phyloP scores from a whole-genome alignment of 106 monocot species.

The Gastrodia elata region DNA sequence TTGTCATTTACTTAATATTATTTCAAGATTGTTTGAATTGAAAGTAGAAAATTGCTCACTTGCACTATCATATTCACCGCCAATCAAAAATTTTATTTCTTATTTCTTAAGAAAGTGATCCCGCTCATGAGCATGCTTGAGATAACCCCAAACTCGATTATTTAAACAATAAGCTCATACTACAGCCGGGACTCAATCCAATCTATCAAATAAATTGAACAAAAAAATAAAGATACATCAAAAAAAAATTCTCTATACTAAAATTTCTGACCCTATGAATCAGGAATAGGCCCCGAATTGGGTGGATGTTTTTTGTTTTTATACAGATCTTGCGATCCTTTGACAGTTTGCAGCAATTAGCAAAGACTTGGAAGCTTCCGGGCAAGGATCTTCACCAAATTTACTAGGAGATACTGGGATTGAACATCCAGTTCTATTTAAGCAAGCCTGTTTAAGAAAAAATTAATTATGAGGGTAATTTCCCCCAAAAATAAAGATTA shows the following conservation, averaged over 20 bases:
- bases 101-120: too few species aligned
- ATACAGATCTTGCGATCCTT: neutral
- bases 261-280: neutral
- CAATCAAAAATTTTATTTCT: too few species aligned
- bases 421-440: conserved; percentile 38
- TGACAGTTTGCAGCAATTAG: conserved; percentile 49
- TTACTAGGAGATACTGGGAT: conserved; percentile 25
- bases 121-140: too few species aligned
- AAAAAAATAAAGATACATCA: neutral
- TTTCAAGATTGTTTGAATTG: too few species aligned
- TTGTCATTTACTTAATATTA: too few species aligned
- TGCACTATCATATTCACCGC: too few species aligned
- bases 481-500: neutral
- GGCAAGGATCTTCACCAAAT: conserved; percentile 68
- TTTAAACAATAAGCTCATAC: too few species aligned
- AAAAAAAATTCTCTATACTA: neutral
- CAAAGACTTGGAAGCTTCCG: conserved; percentile 38
- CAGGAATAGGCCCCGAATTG: neutral
- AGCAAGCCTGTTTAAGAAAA: conserved; percentile 35
- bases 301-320: neutral
- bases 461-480: neutral
- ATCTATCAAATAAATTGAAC: neutral
- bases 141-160: too few species aligned
- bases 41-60: too few species aligned
- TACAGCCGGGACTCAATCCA: too few species aligned